Conservation (phyloP, 306 rosid species). For the Astragalus glycyphyllos region DNA sequence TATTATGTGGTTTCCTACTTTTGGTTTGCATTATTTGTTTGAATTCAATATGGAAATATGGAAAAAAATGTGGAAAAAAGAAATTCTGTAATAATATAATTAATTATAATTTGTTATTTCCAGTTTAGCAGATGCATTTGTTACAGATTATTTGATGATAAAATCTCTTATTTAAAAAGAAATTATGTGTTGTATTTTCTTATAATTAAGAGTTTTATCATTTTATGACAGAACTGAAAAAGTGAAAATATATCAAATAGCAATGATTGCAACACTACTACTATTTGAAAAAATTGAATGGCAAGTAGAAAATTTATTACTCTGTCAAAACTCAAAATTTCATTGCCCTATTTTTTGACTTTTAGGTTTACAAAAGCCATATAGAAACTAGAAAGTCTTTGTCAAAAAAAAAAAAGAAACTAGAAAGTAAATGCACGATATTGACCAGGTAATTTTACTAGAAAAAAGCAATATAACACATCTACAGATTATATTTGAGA, state of each 20-base stretch:
- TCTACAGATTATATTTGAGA: background rate
- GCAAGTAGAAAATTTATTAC: background rate
- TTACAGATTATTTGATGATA: too few species aligned
- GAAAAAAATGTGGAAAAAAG: too few species aligned
- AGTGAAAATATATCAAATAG: slow-evolving; percentile 4
- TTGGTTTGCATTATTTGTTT: slow-evolving; percentile 23
- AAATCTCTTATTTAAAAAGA: too few species aligned
- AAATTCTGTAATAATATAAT: too few species aligned
- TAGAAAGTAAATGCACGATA: slow-evolving; percentile 23
- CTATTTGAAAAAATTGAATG: slow-evolving; percentile 6
- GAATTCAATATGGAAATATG: background rate
- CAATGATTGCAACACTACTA: slow-evolving; percentile 24
- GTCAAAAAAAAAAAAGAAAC: too few species aligned
- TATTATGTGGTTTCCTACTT: background rate
- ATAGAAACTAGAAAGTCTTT: too few species aligned
- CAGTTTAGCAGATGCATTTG: too few species aligned
- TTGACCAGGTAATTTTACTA: background rate
- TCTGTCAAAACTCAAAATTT: background rate
- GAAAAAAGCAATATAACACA: too few species aligned
- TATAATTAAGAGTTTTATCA: background rate
- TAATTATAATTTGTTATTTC: too few species aligned
- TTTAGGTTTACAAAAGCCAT: slow-evolving; percentile 2
- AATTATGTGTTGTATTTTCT: background rate
- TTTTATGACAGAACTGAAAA: slow-evolving; percentile 8
- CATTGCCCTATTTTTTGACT: too few species aligned